A percentile compares a stretch with the other conserved stretches of the same genome.
Conservation (phyloP, 371 early-diverging fungal species). For the Phascolomyces articulosus region DNA sequence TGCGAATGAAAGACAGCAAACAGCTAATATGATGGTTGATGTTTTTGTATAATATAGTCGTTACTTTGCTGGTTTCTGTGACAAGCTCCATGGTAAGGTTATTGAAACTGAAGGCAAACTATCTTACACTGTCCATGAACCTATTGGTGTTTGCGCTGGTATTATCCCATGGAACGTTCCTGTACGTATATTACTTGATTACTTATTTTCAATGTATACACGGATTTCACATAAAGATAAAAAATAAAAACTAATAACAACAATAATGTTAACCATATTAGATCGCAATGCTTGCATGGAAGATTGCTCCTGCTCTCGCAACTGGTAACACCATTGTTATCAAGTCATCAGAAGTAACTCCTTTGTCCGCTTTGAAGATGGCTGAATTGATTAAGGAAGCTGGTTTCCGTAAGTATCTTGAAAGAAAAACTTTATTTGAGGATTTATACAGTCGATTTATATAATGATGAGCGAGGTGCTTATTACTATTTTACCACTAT, state of each 20-base stretch:
- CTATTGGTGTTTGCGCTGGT: constrained; percentile 82
- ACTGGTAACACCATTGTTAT: constrained; percentile 83
- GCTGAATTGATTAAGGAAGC: constrained; percentile 54
- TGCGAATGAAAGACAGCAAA: too few relatives aligned
- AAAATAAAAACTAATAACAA: too few relatives aligned
- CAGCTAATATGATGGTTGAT: too few relatives aligned
- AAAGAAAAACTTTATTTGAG: too few relatives aligned
- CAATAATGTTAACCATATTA: too few relatives aligned
- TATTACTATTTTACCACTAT: too few relatives aligned
- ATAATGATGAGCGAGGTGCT: too few relatives aligned
- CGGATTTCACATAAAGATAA: constrained; percentile 23
- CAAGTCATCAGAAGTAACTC: constrained; percentile 85
- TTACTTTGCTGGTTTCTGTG: constrained; percentile 82
- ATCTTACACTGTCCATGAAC: constrained; percentile 78
- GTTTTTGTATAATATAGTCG: constrained; percentile 23
- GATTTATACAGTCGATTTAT: too few relatives aligned
- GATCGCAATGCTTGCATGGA: constrained; percentile 79
- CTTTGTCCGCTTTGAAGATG: constrained; percentile 51
- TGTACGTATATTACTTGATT: too few relatives aligned
- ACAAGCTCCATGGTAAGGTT: constrained; percentile 70
- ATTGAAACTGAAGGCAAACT: too few relatives aligned
- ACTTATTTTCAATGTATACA: too few relatives aligned
- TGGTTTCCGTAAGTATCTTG: constrained; percentile 31
- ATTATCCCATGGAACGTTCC: constrained; percentile 85
- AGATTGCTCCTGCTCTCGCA: constrained; percentile 86